Evolutionary conservation across 2,329 filamentous ascomycete genomes (phyloP), one percentile per base, ranked within the genome.

Genomic region (Stylonectria norvegica): DNA sequence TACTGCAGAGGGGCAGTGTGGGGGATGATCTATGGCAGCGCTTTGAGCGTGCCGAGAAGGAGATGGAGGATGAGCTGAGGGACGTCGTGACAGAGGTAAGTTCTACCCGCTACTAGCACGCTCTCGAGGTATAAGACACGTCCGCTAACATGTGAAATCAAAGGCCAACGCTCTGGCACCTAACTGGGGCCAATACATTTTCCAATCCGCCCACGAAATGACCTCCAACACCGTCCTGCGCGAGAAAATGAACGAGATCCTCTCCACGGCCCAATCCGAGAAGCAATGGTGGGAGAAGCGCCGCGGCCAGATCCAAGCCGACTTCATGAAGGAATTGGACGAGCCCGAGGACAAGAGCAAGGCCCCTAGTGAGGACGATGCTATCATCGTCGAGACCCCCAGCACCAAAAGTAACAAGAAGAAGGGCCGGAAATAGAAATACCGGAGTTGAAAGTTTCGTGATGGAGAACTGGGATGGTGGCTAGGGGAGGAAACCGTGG

Each of bases 181-280:
- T 34, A 84, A 85, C 64, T 98, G 93, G 93, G 93, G 93, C 47
- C 84, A 93, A 61, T 81, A 79, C 41, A 97, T 98, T 64, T 98
- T 98, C 78, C 93, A 98, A 67, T 90, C 87, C 32, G 93, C 93
- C 40, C 95, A 95, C 67, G 93, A 98, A 67, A 96, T 98, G 67
- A 82, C 86, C 43, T 85, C 89, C 60, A 96, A 96, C 69, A 78
- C 79, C 29, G 69, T 82, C 33, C 77, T 95, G 58, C 86, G 89
- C 52, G 75, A 83, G 50, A 79, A 83, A 35, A 75, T 95, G 15
- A 78, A 83, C 33, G 85, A 89, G 48, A 81, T 95, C 43, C 82
- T 90, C 56, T 69, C 73, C 19, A 84, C 87, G 58, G 72, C 81
- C 2, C 74, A 78, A 8, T 71, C 80, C 28, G 93, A 97, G 69